These are phyloP conservation scores for Phlegmacium glaucopus DNA, from an alignment of 768 basidiomycete species.

Conservation along the genomic window DNA sequence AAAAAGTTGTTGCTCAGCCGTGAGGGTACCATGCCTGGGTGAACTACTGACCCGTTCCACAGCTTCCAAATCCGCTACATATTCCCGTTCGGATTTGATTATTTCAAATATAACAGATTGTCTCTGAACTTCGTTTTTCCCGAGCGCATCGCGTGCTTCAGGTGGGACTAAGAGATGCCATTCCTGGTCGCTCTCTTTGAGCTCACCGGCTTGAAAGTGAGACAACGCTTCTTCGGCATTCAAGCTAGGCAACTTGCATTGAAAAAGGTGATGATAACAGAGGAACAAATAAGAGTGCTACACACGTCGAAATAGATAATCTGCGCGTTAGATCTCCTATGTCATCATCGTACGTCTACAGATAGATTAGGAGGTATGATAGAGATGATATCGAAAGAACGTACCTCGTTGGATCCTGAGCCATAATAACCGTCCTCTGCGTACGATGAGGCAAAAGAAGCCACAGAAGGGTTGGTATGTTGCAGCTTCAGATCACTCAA, in stretches of 20 bases:
- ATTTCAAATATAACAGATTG: constrained; percentile 89
- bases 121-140: constrained; percentile 75
- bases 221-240: constrained; percentile 60
- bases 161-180: constrained; percentile 80
- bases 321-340: constrained; percentile 8
- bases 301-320: constrained; percentile 19
- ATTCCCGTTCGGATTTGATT: constrained; percentile 86
- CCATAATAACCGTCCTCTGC: constrained; percentile 33
- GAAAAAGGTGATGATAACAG: constrained; percentile 20
- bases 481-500: constrained; percentile 7
- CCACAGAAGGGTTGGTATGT: constrained; percentile 31
- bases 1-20: not conserved
- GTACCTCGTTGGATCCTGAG: constrained; percentile 30
- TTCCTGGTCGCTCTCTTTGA: constrained; percentile 68
- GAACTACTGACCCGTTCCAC: constrained; percentile 53
- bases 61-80: constrained; percentile 75
- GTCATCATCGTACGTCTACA: constrained; percentile 15
- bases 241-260: constrained; percentile 38
- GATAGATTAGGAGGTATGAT: constrained; percentile 3
- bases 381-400: constrained; percentile 4
- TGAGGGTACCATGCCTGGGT: not conserved
- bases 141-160: constrained; percentile 67
- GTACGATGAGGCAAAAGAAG: constrained; percentile 36
- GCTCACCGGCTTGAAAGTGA: constrained; percentile 64
- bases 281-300: constrained; percentile 27